Evolutionary conservation across 257 asterid species (phyloP).

Genomic region (Sherardia arvensis): DNA sequence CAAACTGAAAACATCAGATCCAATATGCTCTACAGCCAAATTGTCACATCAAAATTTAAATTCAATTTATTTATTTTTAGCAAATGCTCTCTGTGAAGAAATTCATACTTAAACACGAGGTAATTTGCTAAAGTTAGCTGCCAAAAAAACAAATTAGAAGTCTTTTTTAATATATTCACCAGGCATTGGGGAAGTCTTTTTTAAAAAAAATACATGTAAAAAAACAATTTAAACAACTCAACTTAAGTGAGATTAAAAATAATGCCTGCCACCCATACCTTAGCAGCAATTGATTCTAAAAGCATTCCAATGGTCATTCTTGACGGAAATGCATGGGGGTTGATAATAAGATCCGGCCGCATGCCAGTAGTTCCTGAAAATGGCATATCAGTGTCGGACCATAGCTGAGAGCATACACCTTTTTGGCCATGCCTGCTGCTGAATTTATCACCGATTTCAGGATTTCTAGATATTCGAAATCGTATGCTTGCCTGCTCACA

Average conservation of each 20-base stretch:
- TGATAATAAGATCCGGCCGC: conserved; percentile 96
- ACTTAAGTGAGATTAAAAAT: not conserved
- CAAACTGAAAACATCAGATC: not conserved
- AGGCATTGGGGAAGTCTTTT: too few species aligned
- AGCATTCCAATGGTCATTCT: conserved; percentile 98
- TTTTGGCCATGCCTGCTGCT: conserved; percentile 99
- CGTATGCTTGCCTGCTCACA: conserved; percentile 76
- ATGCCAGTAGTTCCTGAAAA: conserved; percentile 83
- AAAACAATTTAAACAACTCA: not conserved
- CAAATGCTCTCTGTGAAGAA: not conserved
- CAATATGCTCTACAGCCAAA: not conserved
- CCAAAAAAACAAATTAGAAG: too few species aligned
- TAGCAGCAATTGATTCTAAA: conserved; percentile 92
- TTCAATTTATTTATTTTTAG: not conserved
- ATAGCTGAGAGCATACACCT: conserved; percentile 98
- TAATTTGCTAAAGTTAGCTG: too few species aligned
- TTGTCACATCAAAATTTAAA: not conserved
- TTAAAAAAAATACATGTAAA: too few species aligned
- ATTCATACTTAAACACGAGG: too few species aligned
- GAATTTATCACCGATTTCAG: conserved; percentile 91
- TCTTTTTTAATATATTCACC: too few species aligned
- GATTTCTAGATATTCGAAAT: conserved; percentile 75
- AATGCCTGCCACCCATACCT: conserved; percentile 43
- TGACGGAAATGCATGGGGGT: conserved; percentile 98
- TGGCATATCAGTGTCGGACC: conserved; percentile 95